Evolutionary conservation across 371 early-diverging fungal genomes (phyloP), one percentile per base, ranked within the genome.

Genomic region (Chytridium lagenaria): DNA sequence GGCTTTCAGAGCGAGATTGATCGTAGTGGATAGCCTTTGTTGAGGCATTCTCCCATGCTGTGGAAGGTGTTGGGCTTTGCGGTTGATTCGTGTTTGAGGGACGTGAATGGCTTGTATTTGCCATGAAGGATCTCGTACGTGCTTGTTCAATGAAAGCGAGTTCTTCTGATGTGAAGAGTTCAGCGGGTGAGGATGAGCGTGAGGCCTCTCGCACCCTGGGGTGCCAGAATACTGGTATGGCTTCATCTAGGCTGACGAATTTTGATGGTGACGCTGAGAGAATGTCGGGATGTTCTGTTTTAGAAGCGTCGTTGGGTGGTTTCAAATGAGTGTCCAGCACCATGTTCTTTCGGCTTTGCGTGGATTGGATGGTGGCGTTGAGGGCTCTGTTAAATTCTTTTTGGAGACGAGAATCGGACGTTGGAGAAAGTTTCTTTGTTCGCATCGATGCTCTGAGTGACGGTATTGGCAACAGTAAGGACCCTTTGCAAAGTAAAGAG

Each of bases 361-460:
- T 52, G 5, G 55, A 52, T 5, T 26, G 12, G n/a, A 15, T 52
- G 55, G 55, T 52, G 55, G 55, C 55, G 55, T 26, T 12, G 26
- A 52, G n/a, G 23, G 55, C 55, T 26, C 55, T 12, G 26, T 52
- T 26, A 52, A 52, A 52, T 52, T 12, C 55, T 52, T 26, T 12
- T 23, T 52, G 55, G 5, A n/a, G 55, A 26, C 26, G 55, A 12
- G n/a, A 52, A 10, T 5, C 26, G 7, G 55, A 15, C n/a, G 16
- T 26, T 7, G 55, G 5, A 23, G n/a, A 52, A 5, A 23, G n/a
- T 52, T 44, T 52, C 26, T 26, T 10, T 5, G 36, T 61, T 34
- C 61, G 16, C 61, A 61, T 61, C 2, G 61, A 61, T 31, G 61
- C 30, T 61, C 61, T 61, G 34, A 23, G 61, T 34, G 7, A 61